These are phyloP conservation scores for Naegleria gruberi DNA, from an alignment of 208 protist genomes.

Conservation along the genomic window DNA sequence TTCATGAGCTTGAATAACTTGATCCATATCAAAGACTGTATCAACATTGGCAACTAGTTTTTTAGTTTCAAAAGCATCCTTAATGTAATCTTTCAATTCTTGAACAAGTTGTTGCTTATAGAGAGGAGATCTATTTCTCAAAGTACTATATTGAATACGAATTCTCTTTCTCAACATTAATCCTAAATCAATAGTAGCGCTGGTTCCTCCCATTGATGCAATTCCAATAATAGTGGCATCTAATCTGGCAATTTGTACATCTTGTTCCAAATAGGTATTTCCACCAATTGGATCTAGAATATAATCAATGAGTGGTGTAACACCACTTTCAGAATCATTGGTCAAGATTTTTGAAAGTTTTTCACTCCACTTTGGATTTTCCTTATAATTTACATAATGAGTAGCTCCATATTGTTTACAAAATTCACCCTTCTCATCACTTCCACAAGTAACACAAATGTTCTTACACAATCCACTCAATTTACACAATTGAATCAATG, in stretches of 20 bases:
- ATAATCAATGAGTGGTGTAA: constrained; percentile 26
- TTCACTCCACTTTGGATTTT: neutral
- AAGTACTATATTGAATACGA: constrained; percentile 56
- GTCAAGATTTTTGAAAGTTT: neutral
- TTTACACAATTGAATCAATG: constrained; percentile 5
- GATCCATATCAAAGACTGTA: constrained; percentile 7
- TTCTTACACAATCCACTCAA: neutral
- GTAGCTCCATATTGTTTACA: constrained; percentile 33
- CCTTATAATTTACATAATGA: neutral
- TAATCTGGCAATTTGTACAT: constrained; percentile 5
- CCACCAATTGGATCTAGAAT: constrained; percentile 43
- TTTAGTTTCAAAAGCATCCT: neutral
- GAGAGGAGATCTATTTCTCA: constrained; percentile 52
- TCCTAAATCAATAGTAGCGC: constrained; percentile 52
- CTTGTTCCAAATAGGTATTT: constrained; percentile 28
- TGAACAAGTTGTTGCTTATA: constrained; percentile 31
- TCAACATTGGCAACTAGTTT: constrained; percentile 5
- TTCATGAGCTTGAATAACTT: constrained; percentile 15
- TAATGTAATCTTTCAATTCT: neutral
- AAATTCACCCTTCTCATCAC: constrained; percentile 33
- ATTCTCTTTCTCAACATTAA: constrained; percentile 52
- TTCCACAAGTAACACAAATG: constrained; percentile 21
- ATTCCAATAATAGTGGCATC: constrained; percentile 1
- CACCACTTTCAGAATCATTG: neutral
- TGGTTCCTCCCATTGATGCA: constrained; percentile 23